These are phyloP conservation scores for Parathielavia hyrcaniae DNA, from an alignment of 495 filamentous ascomycete genomes.

Conservation along the genomic window DNA sequence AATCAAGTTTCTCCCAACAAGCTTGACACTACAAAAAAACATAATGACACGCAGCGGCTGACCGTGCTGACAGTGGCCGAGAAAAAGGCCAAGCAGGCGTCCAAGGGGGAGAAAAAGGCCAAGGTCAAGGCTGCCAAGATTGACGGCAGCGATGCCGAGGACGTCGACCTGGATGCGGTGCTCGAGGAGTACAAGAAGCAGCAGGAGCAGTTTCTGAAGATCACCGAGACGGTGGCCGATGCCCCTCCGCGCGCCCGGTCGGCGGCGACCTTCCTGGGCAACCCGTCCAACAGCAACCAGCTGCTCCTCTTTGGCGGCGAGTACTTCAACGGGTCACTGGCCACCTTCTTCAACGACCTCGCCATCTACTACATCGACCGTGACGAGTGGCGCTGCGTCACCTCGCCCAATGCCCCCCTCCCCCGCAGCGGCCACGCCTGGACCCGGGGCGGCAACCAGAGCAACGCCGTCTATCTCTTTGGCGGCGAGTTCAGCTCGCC, in stretches of 20 bases:
- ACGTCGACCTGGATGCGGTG: conserved; percentile 95
- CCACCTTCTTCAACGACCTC: conserved; percentile 65
- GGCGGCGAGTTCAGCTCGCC: conserved; percentile 68
- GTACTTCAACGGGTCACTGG: conserved; percentile 57
- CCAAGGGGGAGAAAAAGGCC: conserved; percentile 43
- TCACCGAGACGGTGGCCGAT: conserved; percentile 70
- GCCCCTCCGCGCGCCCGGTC: conserved; percentile 71
- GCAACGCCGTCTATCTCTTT: conserved; percentile 80
- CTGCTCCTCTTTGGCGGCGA: conserved; percentile 87
- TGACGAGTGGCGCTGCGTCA: conserved; percentile 83
- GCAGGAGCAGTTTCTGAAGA: conserved; percentile 88
- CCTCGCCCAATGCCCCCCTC: conserved; percentile 83
- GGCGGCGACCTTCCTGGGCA: conserved; percentile 73
- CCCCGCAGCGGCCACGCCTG: conserved; percentile 90
- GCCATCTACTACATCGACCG: conserved; percentile 82
- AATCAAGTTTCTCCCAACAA: too few species aligned
- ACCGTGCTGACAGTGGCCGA: conserved; percentile 18
- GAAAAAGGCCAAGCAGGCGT: background rate
- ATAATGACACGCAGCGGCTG: too few species aligned
- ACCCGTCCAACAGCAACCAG: conserved; percentile 78
- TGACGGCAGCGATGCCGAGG: conserved; percentile 74
- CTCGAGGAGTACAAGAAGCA: conserved; percentile 77
- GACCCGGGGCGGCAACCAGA: conserved; percentile 75
- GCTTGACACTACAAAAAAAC: too few species aligned
- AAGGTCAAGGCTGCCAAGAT: conserved; percentile 47